Conservation (phyloP, 495 filamentous ascomycete genomes). For the Choiromyces venosus region DNA sequence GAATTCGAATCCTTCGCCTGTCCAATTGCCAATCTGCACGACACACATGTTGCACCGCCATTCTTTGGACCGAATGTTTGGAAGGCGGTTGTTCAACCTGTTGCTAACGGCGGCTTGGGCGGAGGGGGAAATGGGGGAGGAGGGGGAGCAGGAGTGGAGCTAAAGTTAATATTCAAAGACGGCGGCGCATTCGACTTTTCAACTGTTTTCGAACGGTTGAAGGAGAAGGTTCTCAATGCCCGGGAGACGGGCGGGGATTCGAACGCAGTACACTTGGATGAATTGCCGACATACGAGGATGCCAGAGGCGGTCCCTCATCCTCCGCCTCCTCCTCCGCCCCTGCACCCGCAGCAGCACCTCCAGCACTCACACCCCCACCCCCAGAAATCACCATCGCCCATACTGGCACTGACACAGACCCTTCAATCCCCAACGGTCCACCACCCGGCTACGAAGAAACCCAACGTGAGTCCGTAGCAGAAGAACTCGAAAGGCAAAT, state of each 20-base stretch:
- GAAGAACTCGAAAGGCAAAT: slow-evolving; percentile 42
- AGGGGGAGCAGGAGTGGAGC: slow-evolving; percentile 62
- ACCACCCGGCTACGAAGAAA: slow-evolving; percentile 90
- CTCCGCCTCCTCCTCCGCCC: slow-evolving; percentile 39
- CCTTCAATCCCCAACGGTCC: slow-evolving; percentile 52
- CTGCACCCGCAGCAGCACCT: slow-evolving; percentile 3
- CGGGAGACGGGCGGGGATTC: slow-evolving; percentile 46
- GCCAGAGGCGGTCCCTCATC: slow-evolving; percentile 34
- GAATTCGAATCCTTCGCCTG: slow-evolving; percentile 80
- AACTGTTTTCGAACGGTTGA: slow-evolving; percentile 72
- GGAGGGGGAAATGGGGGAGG: slow-evolving; percentile 62
- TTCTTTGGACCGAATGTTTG: slow-evolving; percentile 97
- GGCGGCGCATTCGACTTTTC: slow-evolving; percentile 93
- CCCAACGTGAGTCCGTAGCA: slow-evolving; percentile 71
- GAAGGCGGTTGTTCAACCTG: slow-evolving; percentile 71
- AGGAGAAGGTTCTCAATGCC: slow-evolving; percentile 67
- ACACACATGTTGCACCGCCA: slow-evolving; percentile 83
- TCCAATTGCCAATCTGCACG: slow-evolving; percentile 76
- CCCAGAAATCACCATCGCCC: slow-evolving; percentile 15
- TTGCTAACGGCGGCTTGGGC: slow-evolving; percentile 78
- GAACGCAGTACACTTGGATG: slow-evolving; percentile 45
- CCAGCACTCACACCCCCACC: too few relatives aligned
- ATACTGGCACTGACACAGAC: neutral
- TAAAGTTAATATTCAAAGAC: slow-evolving; percentile 86
- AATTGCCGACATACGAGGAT: slow-evolving; percentile 69